Conservation (phyloP, 2,329 filamentous ascomycete species). For the Lasiodiplodia gonubiensis region DNA sequence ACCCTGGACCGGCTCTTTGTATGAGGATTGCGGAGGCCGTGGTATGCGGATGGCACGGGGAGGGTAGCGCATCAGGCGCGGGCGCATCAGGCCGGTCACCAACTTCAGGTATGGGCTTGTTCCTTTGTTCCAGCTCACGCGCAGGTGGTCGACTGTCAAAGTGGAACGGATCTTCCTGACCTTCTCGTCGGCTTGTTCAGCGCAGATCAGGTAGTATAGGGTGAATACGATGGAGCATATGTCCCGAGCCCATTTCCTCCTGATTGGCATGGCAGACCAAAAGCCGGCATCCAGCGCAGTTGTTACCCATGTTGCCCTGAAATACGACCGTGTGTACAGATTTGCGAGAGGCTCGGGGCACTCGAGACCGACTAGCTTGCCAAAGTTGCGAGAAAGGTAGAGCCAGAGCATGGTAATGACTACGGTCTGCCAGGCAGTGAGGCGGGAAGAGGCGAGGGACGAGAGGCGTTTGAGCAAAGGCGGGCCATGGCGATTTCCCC, state of each 20-base stretch:
- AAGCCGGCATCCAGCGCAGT: constrained; percentile 96
- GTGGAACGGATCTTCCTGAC: constrained; percentile 86
- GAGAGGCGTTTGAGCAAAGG: constrained; percentile 75
- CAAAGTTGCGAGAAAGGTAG: constrained; percentile 91
- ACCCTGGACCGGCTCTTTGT: constrained; percentile 79
- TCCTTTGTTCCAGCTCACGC: constrained; percentile 94
- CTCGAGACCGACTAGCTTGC: constrained; percentile 87
- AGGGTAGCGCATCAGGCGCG: constrained; percentile 78
- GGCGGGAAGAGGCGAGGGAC: constrained; percentile 67
- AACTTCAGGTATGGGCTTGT: constrained; percentile 84
- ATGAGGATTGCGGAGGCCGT: constrained; percentile 77
- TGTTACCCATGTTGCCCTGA: constrained; percentile 94
- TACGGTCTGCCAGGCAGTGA: constrained; percentile 90
- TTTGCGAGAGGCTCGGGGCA: constrained; percentile 93
- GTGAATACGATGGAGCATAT: constrained; percentile 83
- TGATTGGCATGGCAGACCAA: constrained; percentile 97
- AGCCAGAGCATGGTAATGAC: constrained; percentile 88
- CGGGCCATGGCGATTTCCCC: constrained; percentile 88
- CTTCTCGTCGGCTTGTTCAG: constrained; percentile 95
- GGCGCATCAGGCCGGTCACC: constrained; percentile 74
- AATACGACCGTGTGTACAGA: constrained; percentile 90
- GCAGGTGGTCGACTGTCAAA: constrained; percentile 87
- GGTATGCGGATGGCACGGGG: constrained; percentile 85
- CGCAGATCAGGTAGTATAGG: constrained; percentile 87
- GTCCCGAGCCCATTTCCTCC: constrained; percentile 79